Conservation (phyloP, 2,329 filamentous ascomycete genomes). For the Hypoxylon sp. region DNA sequence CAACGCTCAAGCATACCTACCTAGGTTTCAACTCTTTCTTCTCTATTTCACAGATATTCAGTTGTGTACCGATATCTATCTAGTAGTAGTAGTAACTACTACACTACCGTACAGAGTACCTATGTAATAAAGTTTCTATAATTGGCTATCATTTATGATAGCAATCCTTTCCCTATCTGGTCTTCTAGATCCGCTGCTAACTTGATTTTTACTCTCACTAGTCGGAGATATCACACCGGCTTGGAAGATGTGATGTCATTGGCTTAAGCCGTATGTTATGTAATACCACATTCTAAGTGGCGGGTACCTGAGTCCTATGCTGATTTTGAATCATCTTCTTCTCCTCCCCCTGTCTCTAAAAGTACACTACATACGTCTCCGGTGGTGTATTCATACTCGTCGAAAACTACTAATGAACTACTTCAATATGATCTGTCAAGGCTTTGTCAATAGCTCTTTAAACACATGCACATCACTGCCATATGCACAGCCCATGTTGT, state of each 20-base stretch:
- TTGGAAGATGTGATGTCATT: constrained; percentile 3
- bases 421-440: constrained; percentile 8
- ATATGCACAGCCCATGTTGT: constrained; percentile 10
- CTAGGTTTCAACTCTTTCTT: not conserved
- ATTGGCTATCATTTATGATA: constrained; percentile 8
- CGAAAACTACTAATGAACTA: not conserved
- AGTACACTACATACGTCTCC: not conserved
- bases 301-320: not conserved
- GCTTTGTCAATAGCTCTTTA: not conserved
- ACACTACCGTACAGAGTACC: not conserved
- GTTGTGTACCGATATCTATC: too few relatives aligned
- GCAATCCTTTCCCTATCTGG: constrained; percentile 13
- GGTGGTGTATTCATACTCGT: constrained; percentile 1
- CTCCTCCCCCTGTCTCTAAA: not conserved
- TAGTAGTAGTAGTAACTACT: not conserved
- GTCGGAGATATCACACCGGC: constrained; percentile 3
- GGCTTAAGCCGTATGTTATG: not conserved
- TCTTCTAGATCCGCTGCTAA: constrained; percentile 6
- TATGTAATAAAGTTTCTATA: constrained; percentile 2
- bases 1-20: not conserved
- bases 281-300: constrained; percentile 1
- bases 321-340: not conserved
- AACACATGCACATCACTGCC: constrained; percentile 16
- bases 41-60: not conserved
- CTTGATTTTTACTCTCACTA: not conserved